Conservation (phyloP, 139 green algal species). For the Chlamydomonas sp. region DNA sequence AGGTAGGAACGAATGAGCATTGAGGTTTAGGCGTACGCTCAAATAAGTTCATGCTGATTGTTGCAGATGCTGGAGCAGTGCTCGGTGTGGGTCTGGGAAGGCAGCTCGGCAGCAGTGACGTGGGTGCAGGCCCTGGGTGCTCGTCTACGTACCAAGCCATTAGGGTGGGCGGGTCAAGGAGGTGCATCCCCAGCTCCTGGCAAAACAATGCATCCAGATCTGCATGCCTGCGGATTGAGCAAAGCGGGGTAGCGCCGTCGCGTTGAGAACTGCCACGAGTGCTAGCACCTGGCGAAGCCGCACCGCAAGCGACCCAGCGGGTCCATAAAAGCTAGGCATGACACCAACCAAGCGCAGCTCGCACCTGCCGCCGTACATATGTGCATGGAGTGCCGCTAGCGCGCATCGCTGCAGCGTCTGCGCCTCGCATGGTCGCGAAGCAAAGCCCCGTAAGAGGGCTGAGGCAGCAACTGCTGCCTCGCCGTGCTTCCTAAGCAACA, state of each 20-base stretch:
- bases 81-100: background rate
- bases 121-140: background rate
- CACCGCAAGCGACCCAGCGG: background rate
- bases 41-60: background rate
- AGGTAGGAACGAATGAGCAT: background rate
- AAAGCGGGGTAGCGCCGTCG: background rate
- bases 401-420: no score
- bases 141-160: constrained; percentile 6
- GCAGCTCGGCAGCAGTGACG: background rate
- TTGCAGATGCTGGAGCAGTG: background rate
- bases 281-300: background rate
- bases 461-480: no score
- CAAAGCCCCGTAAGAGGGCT: no score
- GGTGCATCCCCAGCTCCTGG: background rate
- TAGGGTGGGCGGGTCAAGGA: background rate
- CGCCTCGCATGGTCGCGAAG: no score
- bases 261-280: background rate
- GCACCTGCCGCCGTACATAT: no score
- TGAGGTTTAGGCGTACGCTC: background rate
- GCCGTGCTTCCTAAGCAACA: no score
- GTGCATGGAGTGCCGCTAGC: no score
- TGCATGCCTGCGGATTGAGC: background rate
- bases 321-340: no score
- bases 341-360: no score
- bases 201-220: background rate